Conservation (phyloP, 345 rosid species). For the Corchorus capsularis region DNA sequence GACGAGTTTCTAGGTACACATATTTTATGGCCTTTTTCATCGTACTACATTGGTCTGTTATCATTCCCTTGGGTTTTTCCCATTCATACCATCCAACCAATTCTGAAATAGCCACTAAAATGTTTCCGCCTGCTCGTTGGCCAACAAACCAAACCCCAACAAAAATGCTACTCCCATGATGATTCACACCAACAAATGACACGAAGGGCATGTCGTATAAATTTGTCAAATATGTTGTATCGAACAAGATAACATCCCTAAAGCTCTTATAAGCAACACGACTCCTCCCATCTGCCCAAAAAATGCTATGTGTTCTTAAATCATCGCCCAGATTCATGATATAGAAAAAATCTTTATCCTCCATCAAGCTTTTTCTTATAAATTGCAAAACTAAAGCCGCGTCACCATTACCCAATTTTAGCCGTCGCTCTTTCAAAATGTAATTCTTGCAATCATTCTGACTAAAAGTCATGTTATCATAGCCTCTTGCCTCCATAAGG, state of each 20-base stretch:
- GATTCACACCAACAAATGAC: background rate
- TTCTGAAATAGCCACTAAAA: background rate
- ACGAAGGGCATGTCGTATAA: background rate
- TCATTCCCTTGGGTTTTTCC: background rate
- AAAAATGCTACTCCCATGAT: background rate
- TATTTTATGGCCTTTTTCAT: background rate
- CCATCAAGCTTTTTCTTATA: too few species aligned
- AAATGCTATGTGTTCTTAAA: too few species aligned
- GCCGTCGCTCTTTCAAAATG: too few species aligned
- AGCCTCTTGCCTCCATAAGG: too few species aligned
- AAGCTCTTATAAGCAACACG: background rate
- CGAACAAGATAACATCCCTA: background rate
- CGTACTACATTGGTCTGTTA: background rate
- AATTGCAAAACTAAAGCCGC: too few species aligned
- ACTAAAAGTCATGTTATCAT: too few species aligned
- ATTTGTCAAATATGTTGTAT: background rate
- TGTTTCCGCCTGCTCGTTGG: background rate
- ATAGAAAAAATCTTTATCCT: too few species aligned
- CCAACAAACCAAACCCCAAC: background rate
- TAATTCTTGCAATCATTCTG: too few species aligned
- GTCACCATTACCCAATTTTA: too few species aligned
- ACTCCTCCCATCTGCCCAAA: slow-evolving; percentile 6
- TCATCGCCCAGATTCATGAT: too few species aligned
- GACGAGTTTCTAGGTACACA: background rate
- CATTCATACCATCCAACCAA: background rate